phyloP scores from a whole-genome alignment of 1,284 basidiomycete species.

The Agroathelia rolfsii region DNA sequence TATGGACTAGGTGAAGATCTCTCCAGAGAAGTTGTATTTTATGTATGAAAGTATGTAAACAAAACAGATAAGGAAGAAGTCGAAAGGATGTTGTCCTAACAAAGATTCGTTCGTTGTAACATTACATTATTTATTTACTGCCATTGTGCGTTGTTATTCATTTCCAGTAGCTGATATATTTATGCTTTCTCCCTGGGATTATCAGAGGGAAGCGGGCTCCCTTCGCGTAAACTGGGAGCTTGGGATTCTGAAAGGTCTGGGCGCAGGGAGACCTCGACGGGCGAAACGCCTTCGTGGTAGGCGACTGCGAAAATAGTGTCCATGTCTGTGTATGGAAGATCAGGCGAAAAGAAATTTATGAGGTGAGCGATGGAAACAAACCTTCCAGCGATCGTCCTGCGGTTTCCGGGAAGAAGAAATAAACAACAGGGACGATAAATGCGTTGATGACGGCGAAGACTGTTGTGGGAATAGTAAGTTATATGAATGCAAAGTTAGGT shows the following conservation, averaged over 20 bases:
- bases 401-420: conserved; percentile 62
- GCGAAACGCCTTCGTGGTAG: conserved; percentile 45
- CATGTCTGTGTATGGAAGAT: conserved; percentile 33
- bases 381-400: conserved; percentile 54
- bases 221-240: too few relatives aligned
- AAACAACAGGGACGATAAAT: conserved; percentile 49
- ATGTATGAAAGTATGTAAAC: too few relatives aligned
- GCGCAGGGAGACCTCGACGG: conserved; percentile 43
- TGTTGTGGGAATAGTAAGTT: conserved; percentile 12
- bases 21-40: too few relatives aligned
- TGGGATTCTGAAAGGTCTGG: conserved; percentile 49
- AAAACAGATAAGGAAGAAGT: too few relatives aligned
- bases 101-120: too few relatives aligned
- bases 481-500: neutral
- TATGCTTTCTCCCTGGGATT: too few relatives aligned
- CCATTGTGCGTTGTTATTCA: too few relatives aligned
- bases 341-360: conserved; percentile 1
- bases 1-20: too few relatives aligned
- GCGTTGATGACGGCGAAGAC: conserved; percentile 56
- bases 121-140: too few relatives aligned
- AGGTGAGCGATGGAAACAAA: conserved; percentile 13
- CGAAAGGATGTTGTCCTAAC: too few relatives aligned
- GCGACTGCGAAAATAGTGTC: conserved; percentile 54
- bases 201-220: too few relatives aligned
- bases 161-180: too few relatives aligned